Base-by-base conservation (phyloP, 495 filamentous ascomycete species). In the Penicillium macrosclerotiorum region DNA sequence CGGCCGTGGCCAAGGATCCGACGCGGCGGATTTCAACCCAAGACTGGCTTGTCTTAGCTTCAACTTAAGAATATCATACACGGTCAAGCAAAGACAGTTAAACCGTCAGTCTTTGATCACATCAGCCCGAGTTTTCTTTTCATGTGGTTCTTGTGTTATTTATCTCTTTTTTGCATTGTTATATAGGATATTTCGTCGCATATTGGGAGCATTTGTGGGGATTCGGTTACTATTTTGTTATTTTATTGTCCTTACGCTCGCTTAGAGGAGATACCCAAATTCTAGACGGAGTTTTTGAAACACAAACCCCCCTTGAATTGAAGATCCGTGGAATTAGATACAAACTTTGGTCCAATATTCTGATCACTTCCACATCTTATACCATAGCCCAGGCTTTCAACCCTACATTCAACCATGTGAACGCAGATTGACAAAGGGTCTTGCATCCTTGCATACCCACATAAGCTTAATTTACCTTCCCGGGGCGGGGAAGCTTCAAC, bases 1-100 rank as follows among this genome's bases (percentile, higher is more conserved):
- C 64, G 5, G 75, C 69, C 26, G 46, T 78, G 49, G 38, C 32
- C n/a, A 78, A 72, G 51, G 64, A 73, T n/a, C 59, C 67, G 3
- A 46, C 31, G n/a, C 42, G 64, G 47, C 60, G 78, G 31, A 57
- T 65, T 38, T 25, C 38, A 9, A 56, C 70, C 12, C 25, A 42
- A 13, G 54, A 76, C 13, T 74, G 76, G 71, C 29, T 68, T 36
- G 35, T 12, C 32, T 31, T 57, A 37, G 45, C 49, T 6, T 48
- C 45, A 44, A 35, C 18, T 46, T 55, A 42, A 37, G 18, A 22
- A 40, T 41, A 16, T 14, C 2, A 16, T 26, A 29, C 34, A 29
- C n/a, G n/a, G n/a, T n/a, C n/a, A n/a, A n/a, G n/a, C n/a, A n/a
- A n/a, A n/a, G n/a, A n/a, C n/a, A n/a, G n/a, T n/a, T n/a, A n/a